Evolutionary conservation across 106 monocot genomes (phyloP).

Genomic region (Phalaenopsis equestris): DNA sequence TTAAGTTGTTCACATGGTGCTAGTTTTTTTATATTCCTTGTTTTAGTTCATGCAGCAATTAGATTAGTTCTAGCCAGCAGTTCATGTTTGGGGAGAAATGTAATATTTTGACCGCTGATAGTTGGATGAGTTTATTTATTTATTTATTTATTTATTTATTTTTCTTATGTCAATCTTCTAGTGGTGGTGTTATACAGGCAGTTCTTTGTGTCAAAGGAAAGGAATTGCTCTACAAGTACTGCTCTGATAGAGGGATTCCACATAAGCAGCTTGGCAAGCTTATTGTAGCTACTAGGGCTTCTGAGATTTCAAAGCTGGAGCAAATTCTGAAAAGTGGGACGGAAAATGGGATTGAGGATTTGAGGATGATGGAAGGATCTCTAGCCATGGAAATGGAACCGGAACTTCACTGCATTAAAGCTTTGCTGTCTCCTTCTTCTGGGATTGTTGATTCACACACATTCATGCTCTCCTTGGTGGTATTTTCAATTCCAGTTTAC

Average conservation of each 20-base stretch:
- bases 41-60: not conserved
- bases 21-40: too few relatives aligned
- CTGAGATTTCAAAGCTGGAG: constrained; percentile 66
- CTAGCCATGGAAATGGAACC: constrained; percentile 80
- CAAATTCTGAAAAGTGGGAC: constrained; percentile 39
- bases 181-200: constrained; percentile 46
- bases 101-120: not conserved
- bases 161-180: not conserved
- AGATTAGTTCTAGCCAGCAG: not conserved
- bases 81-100: not conserved
- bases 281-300: constrained; percentile 75
- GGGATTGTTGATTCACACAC: constrained; percentile 91
- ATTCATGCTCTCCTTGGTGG: constrained; percentile 77
- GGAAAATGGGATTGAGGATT: constrained; percentile 68
- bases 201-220: constrained; percentile 78
- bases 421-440: constrained; percentile 77
- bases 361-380: constrained; percentile 67
- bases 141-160: not conserved
- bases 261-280: constrained; percentile 82
- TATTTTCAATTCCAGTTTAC: constrained; percentile 19
- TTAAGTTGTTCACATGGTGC: too few relatives aligned
- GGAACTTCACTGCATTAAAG: constrained; percentile 71
- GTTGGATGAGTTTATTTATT: not conserved
- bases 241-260: constrained; percentile 63
- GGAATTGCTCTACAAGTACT: constrained; percentile 85